These are phyloP conservation scores for Darksidea phi DNA, from an alignment of 495 filamentous ascomycete species.

Conservation along the genomic window DNA sequence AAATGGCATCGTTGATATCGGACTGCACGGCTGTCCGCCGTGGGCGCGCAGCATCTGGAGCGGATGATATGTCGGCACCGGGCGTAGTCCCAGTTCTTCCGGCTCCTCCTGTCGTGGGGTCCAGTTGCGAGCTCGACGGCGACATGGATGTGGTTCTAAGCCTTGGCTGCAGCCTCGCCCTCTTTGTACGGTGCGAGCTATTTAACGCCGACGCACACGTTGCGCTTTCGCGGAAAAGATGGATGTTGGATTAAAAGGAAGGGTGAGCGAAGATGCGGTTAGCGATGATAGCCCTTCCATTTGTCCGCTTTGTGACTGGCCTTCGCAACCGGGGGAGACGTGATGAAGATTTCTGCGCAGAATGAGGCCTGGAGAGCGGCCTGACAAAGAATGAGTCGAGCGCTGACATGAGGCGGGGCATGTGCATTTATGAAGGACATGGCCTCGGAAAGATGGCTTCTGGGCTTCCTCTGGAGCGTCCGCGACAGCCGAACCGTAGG, in stretches of 20 bases:
- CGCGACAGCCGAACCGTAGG: not conserved
- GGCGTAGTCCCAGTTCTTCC: conserved; percentile 5
- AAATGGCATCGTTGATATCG: conserved; percentile 69
- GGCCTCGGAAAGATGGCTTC: not conserved
- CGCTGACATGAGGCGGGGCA: not conserved
- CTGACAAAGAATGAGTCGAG: not conserved
- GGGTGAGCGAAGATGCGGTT: conserved; percentile 9
- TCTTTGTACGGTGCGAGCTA: conserved; percentile 14
- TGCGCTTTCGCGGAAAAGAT: not conserved
- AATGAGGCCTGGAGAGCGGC: conserved; percentile 27
- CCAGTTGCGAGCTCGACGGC: conserved; percentile 10
- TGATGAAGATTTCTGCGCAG: conserved; percentile 32
- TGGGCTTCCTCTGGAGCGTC: not conserved
- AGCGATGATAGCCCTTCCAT: conserved; percentile 22
- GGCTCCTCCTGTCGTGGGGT: conserved; percentile 16
- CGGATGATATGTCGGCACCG: not conserved
- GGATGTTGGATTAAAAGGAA: not conserved
- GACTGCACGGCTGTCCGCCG: conserved; percentile 21
- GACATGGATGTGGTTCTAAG: conserved; percentile 27
- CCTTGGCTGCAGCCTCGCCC: conserved; percentile 30
- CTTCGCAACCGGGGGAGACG: conserved; percentile 13
- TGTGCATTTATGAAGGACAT: conserved; percentile 6
- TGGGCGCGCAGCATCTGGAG: not conserved
- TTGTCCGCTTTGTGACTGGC: conserved; percentile 31
- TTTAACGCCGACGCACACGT: conserved; percentile 6